A percentile compares a stretch with the other conserved stretches of the same genome.
Evolutionary conservation across 2,329 filamentous ascomycete species (phyloP).

Genomic region (Diplodia scrobiculata): DNA sequence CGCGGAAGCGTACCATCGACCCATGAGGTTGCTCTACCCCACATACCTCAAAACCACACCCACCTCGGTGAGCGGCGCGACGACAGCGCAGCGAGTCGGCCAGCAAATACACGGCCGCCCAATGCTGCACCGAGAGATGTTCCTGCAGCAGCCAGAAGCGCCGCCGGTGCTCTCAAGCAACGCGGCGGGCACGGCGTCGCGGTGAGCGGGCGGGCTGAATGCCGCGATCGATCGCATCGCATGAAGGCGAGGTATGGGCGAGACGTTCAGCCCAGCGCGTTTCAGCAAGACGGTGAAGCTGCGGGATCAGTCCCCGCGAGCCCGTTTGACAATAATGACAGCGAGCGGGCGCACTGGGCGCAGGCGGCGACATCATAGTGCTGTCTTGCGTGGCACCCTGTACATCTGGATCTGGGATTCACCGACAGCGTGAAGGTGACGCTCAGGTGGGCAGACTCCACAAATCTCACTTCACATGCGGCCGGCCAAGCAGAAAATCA

Average conservation of each 20-base stretch:
- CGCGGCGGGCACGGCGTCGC: background rate
- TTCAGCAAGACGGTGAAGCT: constrained; percentile 26
- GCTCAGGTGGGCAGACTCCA: constrained; percentile 24
- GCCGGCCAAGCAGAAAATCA: constrained; percentile 25
- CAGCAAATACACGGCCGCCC: background rate
- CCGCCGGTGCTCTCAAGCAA: background rate
- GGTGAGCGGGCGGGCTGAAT: background rate
- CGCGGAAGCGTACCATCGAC: constrained; percentile 12
- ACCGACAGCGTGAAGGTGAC: constrained; percentile 16
- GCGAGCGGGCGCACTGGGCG: constrained; percentile 9
- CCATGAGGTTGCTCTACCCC: constrained; percentile 20
- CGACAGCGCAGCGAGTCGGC: constrained; percentile 2
- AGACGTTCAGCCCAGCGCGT: constrained; percentile 20
- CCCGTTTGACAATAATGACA: constrained; percentile 27
- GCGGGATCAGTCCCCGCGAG: constrained; percentile 18
- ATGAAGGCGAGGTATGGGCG: constrained; percentile 20
- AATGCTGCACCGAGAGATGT: background rate
- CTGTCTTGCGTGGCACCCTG: constrained; percentile 27
- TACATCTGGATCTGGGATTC: constrained; percentile 28
- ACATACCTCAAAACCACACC: constrained; percentile 15
- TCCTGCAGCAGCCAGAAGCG: background rate
- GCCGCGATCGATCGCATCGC: constrained; percentile 15
- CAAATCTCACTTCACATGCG: constrained; percentile 18
- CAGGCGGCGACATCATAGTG: constrained; percentile 28
- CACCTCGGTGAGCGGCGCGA: constrained; percentile 19